Evolutionary conservation across 1,284 basidiomycete genomes (phyloP).

Genomic region (Vanrija pseudolonga): DNA sequence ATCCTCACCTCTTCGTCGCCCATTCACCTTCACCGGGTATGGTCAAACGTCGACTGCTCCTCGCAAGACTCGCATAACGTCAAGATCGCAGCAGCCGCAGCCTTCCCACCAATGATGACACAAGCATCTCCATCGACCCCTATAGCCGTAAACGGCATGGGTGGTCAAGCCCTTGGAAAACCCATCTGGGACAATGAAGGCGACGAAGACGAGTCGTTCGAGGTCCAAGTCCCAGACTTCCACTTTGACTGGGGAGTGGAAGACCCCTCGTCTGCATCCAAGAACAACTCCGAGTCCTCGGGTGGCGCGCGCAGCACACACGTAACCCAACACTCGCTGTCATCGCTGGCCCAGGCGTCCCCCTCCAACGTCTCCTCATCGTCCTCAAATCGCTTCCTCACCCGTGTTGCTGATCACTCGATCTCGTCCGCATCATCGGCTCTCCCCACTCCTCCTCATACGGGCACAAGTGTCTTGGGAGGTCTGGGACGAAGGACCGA

Average conservation of each 20-base stretch:
- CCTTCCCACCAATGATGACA: too few species aligned
- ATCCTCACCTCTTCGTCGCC: too few species aligned
- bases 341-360: slow-evolving; percentile 7
- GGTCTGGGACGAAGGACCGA: too few species aligned
- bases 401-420: slow-evolving; percentile 21
- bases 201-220: slow-evolving; percentile 15
- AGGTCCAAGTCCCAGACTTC: slow-evolving; percentile 33
- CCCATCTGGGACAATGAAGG: slow-evolving; percentile 17
- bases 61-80: too few species aligned
- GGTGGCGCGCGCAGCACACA: too few species aligned
- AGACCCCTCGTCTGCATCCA: slow-evolving; percentile 1
- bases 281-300: too few species aligned
- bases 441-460: background rate
- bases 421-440: slow-evolving; percentile 25
- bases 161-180: background rate
- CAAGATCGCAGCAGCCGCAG: too few species aligned
- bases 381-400: slow-evolving; percentile 24
- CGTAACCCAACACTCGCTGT: too few species aligned
- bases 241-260: slow-evolving; percentile 35
- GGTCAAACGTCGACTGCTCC: too few species aligned
- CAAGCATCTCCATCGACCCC: background rate
- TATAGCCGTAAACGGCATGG: background rate
- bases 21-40: too few species aligned
- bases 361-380: slow-evolving; percentile 26
- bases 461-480: too few species aligned